Evolutionary conservation across 768 basidiomycete species (phyloP), one percentile per base, ranked within the genome.

Genomic region (Clitopilus hobsonii): DNA sequence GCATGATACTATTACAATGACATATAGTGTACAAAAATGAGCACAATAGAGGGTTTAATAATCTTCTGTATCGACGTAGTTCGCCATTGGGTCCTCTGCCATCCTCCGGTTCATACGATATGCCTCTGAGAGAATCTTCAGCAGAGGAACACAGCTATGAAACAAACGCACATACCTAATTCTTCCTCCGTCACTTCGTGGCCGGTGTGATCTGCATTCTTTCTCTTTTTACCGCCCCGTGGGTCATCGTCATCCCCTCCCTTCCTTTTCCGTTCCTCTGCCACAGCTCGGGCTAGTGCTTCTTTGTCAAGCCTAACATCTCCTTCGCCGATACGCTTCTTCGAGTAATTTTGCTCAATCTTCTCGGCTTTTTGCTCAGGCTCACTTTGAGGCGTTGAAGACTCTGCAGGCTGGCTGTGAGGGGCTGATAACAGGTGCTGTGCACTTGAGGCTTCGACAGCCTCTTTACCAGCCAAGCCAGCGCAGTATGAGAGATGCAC

Each of bases 111-210:
- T 81, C 82, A 93, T 86, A 55, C 94, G 82, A 69, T 95, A 97
- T n/a, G 89, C 91, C 87, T 97, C 93, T 91, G 75, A 61, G 45
- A 23, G 23, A 56, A 11, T 49, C 55, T 66, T 57, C 14, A 66
- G 30, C 18, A 48, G 50, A 18, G 2, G 32, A 52, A 30, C 51
- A 52, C 27, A 24, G 56, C 3, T 23, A 24, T 59, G 2, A 30
- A 47, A 5, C 23, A 51, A 52, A 55, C 53, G 29, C 11, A 74
- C 83, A 56, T 65, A 89, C 89, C 89, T 27, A 91, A 80, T 60
- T 92, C 81, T 66, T 94, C 94, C 70, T 96, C 93, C 7, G 93
- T 88, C 28, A 97, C 89, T 49, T 96, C 94, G 66, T 87, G 83
- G 50, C 79, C 80, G 18, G 83, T 72, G 29, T 76, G 66, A 49